A percentile compares a stretch with the other conserved stretches of the same genome.
Evolutionary conservation across 2,329 filamentous ascomycete species (phyloP).

Genomic region (Alternaria sp.): DNA sequence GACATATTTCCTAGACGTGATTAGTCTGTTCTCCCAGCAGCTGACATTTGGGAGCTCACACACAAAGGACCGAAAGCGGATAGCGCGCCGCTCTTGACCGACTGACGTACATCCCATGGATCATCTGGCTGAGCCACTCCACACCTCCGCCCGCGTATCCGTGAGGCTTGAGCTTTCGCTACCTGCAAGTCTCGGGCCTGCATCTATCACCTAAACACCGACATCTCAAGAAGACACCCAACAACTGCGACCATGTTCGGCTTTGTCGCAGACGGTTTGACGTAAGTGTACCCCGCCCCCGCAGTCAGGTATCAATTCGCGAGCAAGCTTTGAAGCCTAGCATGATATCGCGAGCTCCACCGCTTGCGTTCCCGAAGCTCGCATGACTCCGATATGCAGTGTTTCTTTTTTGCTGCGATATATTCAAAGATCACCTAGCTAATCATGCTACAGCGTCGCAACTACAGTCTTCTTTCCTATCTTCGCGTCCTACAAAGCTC

Average conservation of each 20-base stretch:
- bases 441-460: slow-evolving; percentile 41
- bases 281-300: slow-evolving; percentile 48
- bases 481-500: slow-evolving; percentile 97
- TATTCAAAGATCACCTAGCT: slow-evolving; percentile 18
- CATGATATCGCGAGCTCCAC: slow-evolving; percentile 14
- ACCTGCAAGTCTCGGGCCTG: slow-evolving; percentile 11
- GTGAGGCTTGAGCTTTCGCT: slow-evolving; percentile 25
- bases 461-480: slow-evolving; percentile 93
- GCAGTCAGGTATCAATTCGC: slow-evolving; percentile 13
- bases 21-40: background rate
- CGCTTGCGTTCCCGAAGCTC: slow-evolving; percentile 18
- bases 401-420: slow-evolving; percentile 3
- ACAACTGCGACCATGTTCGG: slow-evolving; percentile 42
- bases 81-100: slow-evolving; percentile 18
- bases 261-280: slow-evolving; percentile 51
- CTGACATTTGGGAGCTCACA: slow-evolving; percentile 9
- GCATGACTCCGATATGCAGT: slow-evolving; percentile 10
- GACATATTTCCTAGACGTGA: background rate
- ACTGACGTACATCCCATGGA: slow-evolving; percentile 18
- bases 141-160: slow-evolving; percentile 29
- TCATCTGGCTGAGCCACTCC: slow-evolving; percentile 25
- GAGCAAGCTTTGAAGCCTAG: slow-evolving; percentile 18
- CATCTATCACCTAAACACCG: slow-evolving; percentile 10
- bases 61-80: slow-evolving; percentile 14
- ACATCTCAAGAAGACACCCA: slow-evolving; percentile 5